phyloP scores from a whole-genome alignment of 2,329 filamentous ascomycete species.

The Aspergillus sp. region DNA sequence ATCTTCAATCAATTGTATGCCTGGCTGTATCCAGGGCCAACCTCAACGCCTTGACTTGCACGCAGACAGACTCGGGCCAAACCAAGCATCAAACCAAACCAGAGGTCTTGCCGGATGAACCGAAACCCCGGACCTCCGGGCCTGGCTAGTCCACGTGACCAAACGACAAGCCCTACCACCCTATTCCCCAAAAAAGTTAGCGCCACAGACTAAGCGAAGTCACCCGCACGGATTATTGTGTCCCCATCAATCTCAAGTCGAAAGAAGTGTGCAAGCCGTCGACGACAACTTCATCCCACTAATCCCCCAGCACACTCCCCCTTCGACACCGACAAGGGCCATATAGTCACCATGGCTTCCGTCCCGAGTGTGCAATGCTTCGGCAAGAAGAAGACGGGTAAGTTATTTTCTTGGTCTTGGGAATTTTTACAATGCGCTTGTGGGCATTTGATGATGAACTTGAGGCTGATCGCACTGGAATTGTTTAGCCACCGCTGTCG shows the following conservation, averaged over 20 bases:
- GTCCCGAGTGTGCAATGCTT: constrained; percentile 92
- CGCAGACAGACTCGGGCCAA: background rate
- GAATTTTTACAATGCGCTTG: background rate
- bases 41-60: background rate
- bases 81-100: background rate
- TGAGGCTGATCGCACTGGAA: constrained; percentile 19
- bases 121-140: background rate
- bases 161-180: constrained; percentile 31
- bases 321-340: constrained; percentile 43
- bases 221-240: constrained; percentile 37
- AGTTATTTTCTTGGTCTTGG: constrained; percentile 20
- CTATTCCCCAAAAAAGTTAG: constrained; percentile 18
- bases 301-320: constrained; percentile 32
- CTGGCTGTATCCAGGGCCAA: background rate
- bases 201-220: constrained; percentile 41
- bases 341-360: constrained; percentile 67
- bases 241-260: constrained; percentile 31
- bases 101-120: background rate
- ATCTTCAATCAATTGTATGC: constrained; percentile 24
- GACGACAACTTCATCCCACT: constrained; percentile 32
- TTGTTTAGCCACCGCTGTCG: constrained; percentile 73
- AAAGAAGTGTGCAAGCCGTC: constrained; percentile 32
- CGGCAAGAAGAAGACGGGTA: constrained; percentile 91
- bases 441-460: background rate
- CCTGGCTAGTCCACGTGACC: constrained; percentile 27